Evolutionary conservation across 306 rosid genomes (phyloP).

Genomic region (Vigna reflexopilosa): DNA sequence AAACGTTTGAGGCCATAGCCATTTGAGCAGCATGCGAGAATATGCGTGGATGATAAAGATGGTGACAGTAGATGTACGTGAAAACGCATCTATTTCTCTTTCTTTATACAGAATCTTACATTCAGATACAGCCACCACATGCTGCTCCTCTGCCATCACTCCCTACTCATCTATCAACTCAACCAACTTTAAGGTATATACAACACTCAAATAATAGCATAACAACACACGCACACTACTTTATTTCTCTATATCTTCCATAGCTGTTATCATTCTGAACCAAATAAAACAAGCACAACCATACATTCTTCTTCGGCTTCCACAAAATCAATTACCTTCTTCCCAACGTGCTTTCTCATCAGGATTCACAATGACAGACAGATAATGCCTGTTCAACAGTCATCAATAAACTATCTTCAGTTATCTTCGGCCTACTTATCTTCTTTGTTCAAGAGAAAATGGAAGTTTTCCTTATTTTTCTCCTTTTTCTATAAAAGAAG

Average conservation of each 20-base stretch:
- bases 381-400: too few relatives aligned
- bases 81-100: background rate
- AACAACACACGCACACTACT: background rate
- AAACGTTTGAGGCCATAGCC: background rate
- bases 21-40: background rate
- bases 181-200: slow-evolving; percentile 10
- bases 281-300: too few relatives aligned
- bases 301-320: too few relatives aligned
- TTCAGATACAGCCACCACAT: slow-evolving; percentile 34
- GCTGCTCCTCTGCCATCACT: background rate
- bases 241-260: too few relatives aligned
- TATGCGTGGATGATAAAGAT: background rate
- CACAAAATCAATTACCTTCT: too few relatives aligned
- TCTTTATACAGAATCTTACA: slow-evolving; percentile 25
- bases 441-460: background rate
- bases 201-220: background rate
- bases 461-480: background rate
- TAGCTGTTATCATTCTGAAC: too few relatives aligned
- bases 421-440: background rate
- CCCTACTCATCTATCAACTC: slow-evolving; percentile 33
- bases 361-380: too few relatives aligned
- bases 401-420: too few relatives aligned
- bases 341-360: too few relatives aligned
- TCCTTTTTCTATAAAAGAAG: background rate
- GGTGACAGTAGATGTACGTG: background rate